A percentile compares a stretch with the other conserved stretches of the same genome.
Conservation (phyloP, 176 grass and related monocot species). For the Musa troglodytarum region DNA sequence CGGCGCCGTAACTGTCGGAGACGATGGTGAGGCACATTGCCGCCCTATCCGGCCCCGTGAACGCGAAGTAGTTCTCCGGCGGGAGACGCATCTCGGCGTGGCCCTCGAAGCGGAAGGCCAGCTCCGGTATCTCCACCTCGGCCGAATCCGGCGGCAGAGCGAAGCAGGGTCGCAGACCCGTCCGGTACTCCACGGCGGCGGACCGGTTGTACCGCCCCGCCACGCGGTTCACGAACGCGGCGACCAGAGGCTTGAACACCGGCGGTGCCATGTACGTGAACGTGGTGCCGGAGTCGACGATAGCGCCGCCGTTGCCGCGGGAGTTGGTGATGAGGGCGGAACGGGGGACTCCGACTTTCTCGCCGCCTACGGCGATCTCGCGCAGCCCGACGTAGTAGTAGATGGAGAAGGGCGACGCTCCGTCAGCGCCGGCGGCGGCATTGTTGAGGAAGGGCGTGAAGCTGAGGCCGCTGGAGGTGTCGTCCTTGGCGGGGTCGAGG, state of each 20-base stretch:
- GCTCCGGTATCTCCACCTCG: slow-evolving; percentile 48
- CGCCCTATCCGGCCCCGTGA: neutral
- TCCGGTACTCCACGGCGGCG: slow-evolving; percentile 25
- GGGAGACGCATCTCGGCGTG: slow-evolving; percentile 54
- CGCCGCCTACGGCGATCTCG: slow-evolving; percentile 40
- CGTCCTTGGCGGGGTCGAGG: slow-evolving; percentile 25
- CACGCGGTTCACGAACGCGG: slow-evolving; percentile 22
- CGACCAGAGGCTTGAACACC: slow-evolving; percentile 39
- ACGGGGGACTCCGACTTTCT: slow-evolving; percentile 35
- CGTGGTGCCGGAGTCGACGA: slow-evolving; percentile 82
- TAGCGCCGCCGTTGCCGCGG: slow-evolving; percentile 48
- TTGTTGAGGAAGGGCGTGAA: slow-evolving; percentile 45
- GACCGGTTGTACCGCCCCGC: slow-evolving; percentile 29
- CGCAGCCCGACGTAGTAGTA: slow-evolving; percentile 70
- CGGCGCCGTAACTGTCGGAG: slow-evolving; percentile 21
- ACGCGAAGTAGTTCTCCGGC: slow-evolving; percentile 66
- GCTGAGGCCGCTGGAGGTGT: slow-evolving; percentile 15
- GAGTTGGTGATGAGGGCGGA: slow-evolving; percentile 23
- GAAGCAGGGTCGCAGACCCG: slow-evolving; percentile 68
- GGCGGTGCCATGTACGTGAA: slow-evolving; percentile 63
- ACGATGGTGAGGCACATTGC: slow-evolving; percentile 68
- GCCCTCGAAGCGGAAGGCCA: slow-evolving; percentile 50
- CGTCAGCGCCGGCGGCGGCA: slow-evolving; percentile 11
- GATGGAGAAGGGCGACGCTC: slow-evolving; percentile 34
- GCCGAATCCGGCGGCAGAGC: slow-evolving; percentile 27